These are phyloP conservation scores for Metschnikowia proteae DNA, from an alignment of 805 yeast genomes.

Conservation along the genomic window DNA sequence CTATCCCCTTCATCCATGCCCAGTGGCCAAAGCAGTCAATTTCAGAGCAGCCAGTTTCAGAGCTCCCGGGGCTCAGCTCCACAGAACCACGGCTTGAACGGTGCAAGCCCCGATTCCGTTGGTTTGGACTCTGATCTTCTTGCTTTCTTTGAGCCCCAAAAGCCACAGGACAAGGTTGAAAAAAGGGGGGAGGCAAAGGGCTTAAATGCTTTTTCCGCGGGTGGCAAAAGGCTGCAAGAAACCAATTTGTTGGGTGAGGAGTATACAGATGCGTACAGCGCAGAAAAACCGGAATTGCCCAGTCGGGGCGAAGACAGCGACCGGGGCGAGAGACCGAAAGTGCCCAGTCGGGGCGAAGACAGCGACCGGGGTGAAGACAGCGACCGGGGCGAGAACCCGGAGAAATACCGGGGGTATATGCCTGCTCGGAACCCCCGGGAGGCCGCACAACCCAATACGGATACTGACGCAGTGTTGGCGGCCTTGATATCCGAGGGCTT, in stretches of 20 bases:
- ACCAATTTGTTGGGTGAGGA: conserved; percentile 37
- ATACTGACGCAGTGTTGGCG: conserved; percentile 53
- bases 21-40: not conserved
- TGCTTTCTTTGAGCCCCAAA: conserved; percentile 1
- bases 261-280: conserved; percentile 36
- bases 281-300: not conserved
- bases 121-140: conserved; percentile 2
- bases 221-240: not conserved
- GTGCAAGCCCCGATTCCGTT: not conserved
- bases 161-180: not conserved
- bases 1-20: conserved; percentile 9
- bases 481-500: conserved; percentile 81
- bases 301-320: too few relatives aligned
- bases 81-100: too few relatives aligned
- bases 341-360: too few relatives aligned
- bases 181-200: too few relatives aligned
- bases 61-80: too few relatives aligned
- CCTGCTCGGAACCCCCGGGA: too few relatives aligned
- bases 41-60: not conserved
- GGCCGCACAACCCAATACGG: too few relatives aligned
- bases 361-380: too few relatives aligned
- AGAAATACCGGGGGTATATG: too few relatives aligned
- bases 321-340: too few relatives aligned
- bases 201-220: not conserved
- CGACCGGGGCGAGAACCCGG: too few relatives aligned